Evolutionary conservation across 371 early-diverging fungal species (phyloP).

Genomic region (Ecytonucleospora hepatopenaei): DNA sequence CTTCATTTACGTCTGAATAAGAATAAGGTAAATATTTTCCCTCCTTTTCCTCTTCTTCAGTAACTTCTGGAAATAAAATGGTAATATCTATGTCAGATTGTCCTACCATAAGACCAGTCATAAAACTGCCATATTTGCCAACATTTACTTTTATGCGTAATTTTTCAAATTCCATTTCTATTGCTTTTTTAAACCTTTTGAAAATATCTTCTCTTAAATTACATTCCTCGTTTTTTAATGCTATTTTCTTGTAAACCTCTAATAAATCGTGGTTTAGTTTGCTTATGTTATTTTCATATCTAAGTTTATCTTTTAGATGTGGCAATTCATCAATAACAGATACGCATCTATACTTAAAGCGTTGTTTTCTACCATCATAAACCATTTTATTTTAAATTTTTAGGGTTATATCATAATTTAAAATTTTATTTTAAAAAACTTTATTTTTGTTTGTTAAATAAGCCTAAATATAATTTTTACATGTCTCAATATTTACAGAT

Average conservation of each 20-base stretch:
- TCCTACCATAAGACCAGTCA: slow-evolving; percentile 18
- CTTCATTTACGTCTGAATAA: slow-evolving; percentile 3
- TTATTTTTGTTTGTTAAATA: too few relatives aligned
- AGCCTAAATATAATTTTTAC: too few relatives aligned
- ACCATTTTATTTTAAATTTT: too few relatives aligned
- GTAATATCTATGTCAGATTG: slow-evolving; percentile 46
- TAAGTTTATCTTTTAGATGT: slow-evolving; percentile 4
- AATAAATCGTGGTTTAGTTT: slow-evolving; percentile 24
- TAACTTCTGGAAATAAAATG: slow-evolving; percentile 5
- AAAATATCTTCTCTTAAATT: slow-evolving; percentile 7
- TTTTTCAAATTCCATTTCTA: slow-evolving; percentile 7
- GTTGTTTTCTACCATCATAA: too few relatives aligned
- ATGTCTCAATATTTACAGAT: too few relatives aligned
- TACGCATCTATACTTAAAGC: too few relatives aligned
- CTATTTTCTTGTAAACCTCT: slow-evolving; percentile 18
- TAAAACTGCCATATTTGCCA: slow-evolving; percentile 32
- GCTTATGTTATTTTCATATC: not conserved
- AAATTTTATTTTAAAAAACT: too few relatives aligned
- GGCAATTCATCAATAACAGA: too few relatives aligned
- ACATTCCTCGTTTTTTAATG: slow-evolving; percentile 11
- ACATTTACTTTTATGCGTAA: not conserved
- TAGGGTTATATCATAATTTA: too few relatives aligned
- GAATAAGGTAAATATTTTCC: not conserved
- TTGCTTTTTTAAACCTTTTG: slow-evolving; percentile 11
- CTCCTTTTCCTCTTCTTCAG: not conserved